Evolutionary conservation across 2,329 filamentous ascomycete species (phyloP).

Genomic region (Lachnellula subtilissima): DNA sequence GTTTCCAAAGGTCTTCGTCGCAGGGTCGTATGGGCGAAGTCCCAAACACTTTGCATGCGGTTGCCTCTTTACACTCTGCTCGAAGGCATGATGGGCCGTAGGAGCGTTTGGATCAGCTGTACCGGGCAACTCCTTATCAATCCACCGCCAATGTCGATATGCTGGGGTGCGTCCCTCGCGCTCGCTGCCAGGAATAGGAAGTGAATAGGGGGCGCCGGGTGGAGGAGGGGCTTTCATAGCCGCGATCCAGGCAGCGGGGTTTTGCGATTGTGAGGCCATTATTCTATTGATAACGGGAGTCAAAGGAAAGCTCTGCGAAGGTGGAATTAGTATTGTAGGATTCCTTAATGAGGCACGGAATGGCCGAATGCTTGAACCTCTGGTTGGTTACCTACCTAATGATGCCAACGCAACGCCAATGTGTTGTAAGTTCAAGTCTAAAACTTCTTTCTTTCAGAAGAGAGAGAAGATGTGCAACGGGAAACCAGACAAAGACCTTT

Average conservation of each 20-base stretch:
- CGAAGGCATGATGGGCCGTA: slow-evolving; percentile 79
- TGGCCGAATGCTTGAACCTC: neutral
- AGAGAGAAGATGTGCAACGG: neutral
- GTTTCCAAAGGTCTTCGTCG: slow-evolving; percentile 65
- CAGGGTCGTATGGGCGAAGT: slow-evolving; percentile 70
- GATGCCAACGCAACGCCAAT: neutral
- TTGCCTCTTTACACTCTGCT: slow-evolving; percentile 56
- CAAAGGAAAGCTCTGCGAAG: neutral
- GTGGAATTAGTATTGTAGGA: no score
- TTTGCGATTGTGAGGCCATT: slow-evolving; percentile 2
- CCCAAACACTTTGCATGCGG: slow-evolving; percentile 73
- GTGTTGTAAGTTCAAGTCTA: no score
- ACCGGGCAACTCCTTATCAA: slow-evolving; percentile 64
- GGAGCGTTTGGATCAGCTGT: slow-evolving; percentile 65
- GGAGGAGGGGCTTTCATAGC: slow-evolving; percentile 25
- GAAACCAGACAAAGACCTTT: neutral
- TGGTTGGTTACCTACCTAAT: neutral
- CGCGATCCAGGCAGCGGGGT: slow-evolving; percentile 23
- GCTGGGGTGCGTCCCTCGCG: slow-evolving; percentile 66
- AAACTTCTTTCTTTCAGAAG: no score
- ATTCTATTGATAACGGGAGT: neutral
- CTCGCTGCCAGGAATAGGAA: slow-evolving; percentile 71
- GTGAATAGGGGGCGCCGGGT: slow-evolving; percentile 58
- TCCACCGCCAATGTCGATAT: slow-evolving; percentile 79
- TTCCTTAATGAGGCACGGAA: no score